Base-by-base conservation (phyloP, 1,139 yeast species). In the Komagataea norvegica region DNA sequence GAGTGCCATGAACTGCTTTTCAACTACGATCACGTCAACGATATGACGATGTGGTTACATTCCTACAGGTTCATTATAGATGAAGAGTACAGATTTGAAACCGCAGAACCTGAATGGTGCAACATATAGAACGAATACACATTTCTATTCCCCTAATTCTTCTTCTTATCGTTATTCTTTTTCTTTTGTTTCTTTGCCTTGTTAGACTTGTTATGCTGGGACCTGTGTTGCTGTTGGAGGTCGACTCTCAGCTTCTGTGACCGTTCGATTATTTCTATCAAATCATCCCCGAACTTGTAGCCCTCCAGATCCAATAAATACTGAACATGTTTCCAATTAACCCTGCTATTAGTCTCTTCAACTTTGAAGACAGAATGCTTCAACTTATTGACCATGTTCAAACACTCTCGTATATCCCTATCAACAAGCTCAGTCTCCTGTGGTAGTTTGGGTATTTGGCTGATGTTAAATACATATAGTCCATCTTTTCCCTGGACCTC, bases 101-200 rank as follows among this genome's bases (percentile, higher is more conserved):
- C 96, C 0, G 74, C 72, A 6, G 64, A 75, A 34, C 97, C 97
- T 0, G 74, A 70, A 8, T 89, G 97, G 97, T 30, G 34, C 15
- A 15, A 41, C 14, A 44, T 38, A 8, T 37, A 33, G 25, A 16
- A 27, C 4, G n/a, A n/a, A n/a, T n/a, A n/a, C n/a, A n/a, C n/a
- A n/a, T n/a, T n/a, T n/a, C n/a, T n/a, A n/a, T n/a, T n/a, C n/a
- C n/a, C n/a, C n/a, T n/a, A n/a, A n/a, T n/a, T n/a, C 11, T 26
- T 3, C 19, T 26, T 26, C 29, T 13, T 3, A 7, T 24, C 13
- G 19, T 14, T 18, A 6, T 22, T 21, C 31, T 10, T 20, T 19
- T 8, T 5, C 13, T 16, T 8, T 19, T n/a, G n/a, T n/a, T n/a
- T n/a, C n/a, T n/a, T n/a, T n/a, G n/a, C n/a, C n/a, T n/a, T n/a